Evolutionary conservation across 1,284 basidiomycete species (phyloP).

Genomic region (Cryptococcus depauperatus): DNA sequence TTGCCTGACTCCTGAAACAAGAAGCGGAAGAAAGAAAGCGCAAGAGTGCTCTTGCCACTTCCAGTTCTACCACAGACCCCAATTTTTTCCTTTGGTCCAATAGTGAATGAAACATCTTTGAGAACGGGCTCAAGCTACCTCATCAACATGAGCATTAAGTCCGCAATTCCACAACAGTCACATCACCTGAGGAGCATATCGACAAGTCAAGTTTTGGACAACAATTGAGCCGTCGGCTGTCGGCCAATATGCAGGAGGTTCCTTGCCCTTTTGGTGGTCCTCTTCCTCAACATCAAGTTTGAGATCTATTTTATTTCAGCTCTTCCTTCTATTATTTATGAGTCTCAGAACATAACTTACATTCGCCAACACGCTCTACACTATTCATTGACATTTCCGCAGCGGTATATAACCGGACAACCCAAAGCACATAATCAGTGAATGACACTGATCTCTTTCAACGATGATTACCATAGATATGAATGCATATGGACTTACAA

Average conservation of each 20-base stretch:
- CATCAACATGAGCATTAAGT: not conserved
- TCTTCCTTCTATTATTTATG: not conserved
- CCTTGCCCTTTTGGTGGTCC: constrained; percentile 36
- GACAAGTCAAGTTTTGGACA: constrained; percentile 46
- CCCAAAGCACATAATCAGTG: constrained; percentile 47
- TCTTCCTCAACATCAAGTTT: constrained; percentile 48
- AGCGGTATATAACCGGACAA: constrained; percentile 47
- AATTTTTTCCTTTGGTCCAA: constrained; percentile 48
- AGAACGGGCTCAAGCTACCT: constrained; percentile 47
- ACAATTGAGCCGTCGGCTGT: constrained; percentile 43
- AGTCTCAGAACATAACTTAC: constrained; percentile 24
- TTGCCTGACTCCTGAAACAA: constrained; percentile 44
- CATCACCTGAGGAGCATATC: constrained; percentile 46
- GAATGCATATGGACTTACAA: too few species aligned
- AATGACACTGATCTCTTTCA: constrained; percentile 43
- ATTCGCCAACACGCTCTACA: constrained; percentile 50
- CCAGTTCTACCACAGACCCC: constrained; percentile 52
- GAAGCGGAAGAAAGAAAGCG: constrained; percentile 49
- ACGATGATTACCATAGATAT: too few species aligned
- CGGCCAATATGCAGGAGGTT: constrained; percentile 51
- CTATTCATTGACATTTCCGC: constrained; percentile 46
- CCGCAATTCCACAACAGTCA: not conserved
- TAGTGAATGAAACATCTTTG: constrained; percentile 47
- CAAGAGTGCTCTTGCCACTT: constrained; percentile 43
- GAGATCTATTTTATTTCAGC: constrained; percentile 27